phyloP scores from a whole-genome alignment of 192 early-diverging fungal species.

The Fimicolochytrium jonesii region DNA sequence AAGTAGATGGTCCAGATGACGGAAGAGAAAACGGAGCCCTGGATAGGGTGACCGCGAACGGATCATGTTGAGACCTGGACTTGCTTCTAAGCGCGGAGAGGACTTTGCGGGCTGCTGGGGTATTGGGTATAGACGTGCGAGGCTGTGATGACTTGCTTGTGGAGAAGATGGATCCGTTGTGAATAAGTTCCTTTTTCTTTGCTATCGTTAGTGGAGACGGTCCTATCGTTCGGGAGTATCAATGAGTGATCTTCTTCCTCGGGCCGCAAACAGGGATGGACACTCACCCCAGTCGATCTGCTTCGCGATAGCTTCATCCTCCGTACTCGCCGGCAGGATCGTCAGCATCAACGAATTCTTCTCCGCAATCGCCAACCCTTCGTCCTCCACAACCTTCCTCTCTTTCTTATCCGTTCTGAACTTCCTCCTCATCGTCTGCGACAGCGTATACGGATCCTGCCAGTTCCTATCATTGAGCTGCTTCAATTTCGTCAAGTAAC shows the following conservation, averaged over 20 bases:
- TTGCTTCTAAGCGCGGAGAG: too few species aligned
- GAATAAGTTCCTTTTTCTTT: neutral
- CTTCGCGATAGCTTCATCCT: conserved; percentile 52
- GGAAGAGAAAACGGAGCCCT: too few species aligned
- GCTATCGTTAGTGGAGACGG: neutral
- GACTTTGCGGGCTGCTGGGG: too few species aligned
- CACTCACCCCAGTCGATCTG: conserved; percentile 10
- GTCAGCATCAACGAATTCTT: conserved; percentile 58
- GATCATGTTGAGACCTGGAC: too few species aligned
- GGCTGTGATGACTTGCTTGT: too few species aligned
- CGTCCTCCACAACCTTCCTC: conserved; percentile 34
- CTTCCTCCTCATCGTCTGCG: conserved; percentile 63
- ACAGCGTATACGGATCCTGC: conserved; percentile 73
- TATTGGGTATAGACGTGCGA: too few species aligned
- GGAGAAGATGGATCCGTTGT: neutral
- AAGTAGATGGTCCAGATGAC: too few species aligned
- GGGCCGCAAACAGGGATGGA: neutral
- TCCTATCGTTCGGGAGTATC: neutral
- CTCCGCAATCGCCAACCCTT: conserved; percentile 50
- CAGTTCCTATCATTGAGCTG: conserved; percentile 66
- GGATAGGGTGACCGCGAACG: too few species aligned
- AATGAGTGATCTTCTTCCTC: neutral
- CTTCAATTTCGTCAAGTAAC: conserved; percentile 58
- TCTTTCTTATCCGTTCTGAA: conserved; percentile 67
- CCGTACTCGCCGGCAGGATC: conserved; percentile 47